Base-by-base conservation (phyloP, 2,329 filamentous ascomycete species). In the Cytospora leucostoma region DNA sequence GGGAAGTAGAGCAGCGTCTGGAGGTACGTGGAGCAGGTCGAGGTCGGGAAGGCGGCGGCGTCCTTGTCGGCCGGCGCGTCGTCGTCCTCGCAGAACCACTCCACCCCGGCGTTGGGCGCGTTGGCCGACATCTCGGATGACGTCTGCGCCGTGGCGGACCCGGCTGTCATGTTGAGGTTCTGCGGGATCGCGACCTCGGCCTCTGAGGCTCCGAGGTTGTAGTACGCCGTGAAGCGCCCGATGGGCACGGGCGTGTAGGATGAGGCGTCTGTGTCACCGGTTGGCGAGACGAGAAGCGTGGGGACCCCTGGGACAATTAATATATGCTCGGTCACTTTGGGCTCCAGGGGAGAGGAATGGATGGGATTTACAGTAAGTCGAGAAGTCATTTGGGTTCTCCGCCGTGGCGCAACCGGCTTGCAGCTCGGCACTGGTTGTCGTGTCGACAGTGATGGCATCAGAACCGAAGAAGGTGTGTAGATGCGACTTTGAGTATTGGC, bases 21-120 rank as follows among this genome's bases (percentile, higher is more conserved):
- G 77, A 56, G 82, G 84, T 12, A 90, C 86, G 57, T 84, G 81
- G 67, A 82, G 11, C 88, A 90, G 0, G 88, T 89, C 59, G 86
- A 86, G 65, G 90, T 89, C 34, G 88, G 88, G 70, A 89, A 87
- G 33, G 51, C 88, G 70, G 91, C 91, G 21, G 88, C 88, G 70
- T 91, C 91, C 10, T 86, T 88, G 27, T 90, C 81, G 3, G 88
- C 87, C 72, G 56, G 63, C 37, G 60, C 63, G 44, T 56, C 38
- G 62, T 68, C 67, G 38, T 60, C 63, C 63, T 69, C 68, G 61
- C 68, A 69, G 56, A 69, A 66, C 68, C 68, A 72, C 33, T 65
- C 51, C 62, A 68, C 64, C 59, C 67, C 64, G 35, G 70, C 69
- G 21, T 68, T 65, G 17, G 66, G 60, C 57, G 69, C 64, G n/a